Evolutionary conservation across 306 rosid genomes (phyloP).

Genomic region (Inga oerstediana): DNA sequence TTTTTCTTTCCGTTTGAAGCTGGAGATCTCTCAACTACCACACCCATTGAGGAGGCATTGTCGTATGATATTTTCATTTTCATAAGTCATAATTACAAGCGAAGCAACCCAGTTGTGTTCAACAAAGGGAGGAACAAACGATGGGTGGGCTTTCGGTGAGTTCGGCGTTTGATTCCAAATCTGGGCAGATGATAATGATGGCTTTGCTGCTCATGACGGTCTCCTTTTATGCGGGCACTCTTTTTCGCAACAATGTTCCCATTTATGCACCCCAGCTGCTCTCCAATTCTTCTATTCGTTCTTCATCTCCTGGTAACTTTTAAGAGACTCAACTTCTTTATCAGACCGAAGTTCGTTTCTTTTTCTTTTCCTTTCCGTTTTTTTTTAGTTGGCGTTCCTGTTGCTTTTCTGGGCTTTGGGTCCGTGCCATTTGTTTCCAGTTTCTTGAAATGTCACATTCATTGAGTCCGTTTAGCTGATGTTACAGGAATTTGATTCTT

Average conservation of each 20-base stretch:
- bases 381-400: background rate
- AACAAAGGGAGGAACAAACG: background rate
- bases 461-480: background rate
- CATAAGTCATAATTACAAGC: background rate
- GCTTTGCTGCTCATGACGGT: conserved; percentile 65
- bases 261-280: conserved; percentile 59
- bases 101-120: conserved; percentile 22
- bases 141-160: conserved; percentile 45
- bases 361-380: background rate
- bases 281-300: conserved; percentile 40
- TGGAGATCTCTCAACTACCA: background rate
- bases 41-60: conserved; percentile 7
- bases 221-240: conserved; percentile 70
- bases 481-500: background rate
- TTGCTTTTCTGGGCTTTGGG: background rate
- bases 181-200: conserved; percentile 65
- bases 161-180: conserved; percentile 60
- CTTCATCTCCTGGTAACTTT: conserved; percentile 38
- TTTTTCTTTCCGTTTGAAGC: background rate
- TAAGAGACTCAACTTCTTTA: background rate
- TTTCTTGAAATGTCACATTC: background rate
- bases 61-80: background rate
- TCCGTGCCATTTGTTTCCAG: background rate
- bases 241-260: conserved; percentile 67
- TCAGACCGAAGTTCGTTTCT: conserved; percentile 6